Conservation (phyloP, 2,329 filamentous ascomycete species). For the Dryadomyces quercus-mongolicae region DNA sequence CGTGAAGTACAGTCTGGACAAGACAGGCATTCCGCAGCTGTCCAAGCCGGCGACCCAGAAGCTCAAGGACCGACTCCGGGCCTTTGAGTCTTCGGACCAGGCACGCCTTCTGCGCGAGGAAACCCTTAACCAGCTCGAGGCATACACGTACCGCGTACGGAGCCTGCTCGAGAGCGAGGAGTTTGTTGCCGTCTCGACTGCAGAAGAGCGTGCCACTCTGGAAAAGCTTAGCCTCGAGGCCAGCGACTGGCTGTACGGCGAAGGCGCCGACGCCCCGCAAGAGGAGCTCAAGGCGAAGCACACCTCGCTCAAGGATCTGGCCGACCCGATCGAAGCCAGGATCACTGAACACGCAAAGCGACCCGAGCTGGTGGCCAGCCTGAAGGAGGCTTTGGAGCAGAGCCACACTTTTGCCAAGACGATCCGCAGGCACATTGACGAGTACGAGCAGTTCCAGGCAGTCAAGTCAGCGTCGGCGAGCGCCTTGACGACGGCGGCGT, state of each 20-base stretch:
- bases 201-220: constrained; percentile 53
- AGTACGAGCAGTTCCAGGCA: constrained; percentile 51
- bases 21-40: constrained; percentile 36
- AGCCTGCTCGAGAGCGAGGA: constrained; percentile 68
- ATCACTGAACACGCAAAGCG: constrained; percentile 60
- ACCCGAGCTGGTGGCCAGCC: constrained; percentile 52
- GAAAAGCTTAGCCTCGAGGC: constrained; percentile 54
- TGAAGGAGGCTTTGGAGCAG: constrained; percentile 61
- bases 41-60: constrained; percentile 35
- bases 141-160: constrained; percentile 77
- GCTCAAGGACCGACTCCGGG: constrained; percentile 59
- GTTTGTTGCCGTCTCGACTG: constrained; percentile 61
- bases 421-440: constrained; percentile 57
- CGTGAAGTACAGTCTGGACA: constrained; percentile 35
- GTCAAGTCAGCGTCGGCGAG: constrained; percentile 34
- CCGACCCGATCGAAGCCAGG: constrained; percentile 64
- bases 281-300: constrained; percentile 66
- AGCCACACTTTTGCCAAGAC: constrained; percentile 58
- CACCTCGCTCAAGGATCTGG: constrained; percentile 64
- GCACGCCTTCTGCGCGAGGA: constrained; percentile 70
- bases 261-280: constrained; percentile 63
- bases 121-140: constrained; percentile 83
- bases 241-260: constrained; percentile 86
- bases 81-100: constrained; percentile 78
- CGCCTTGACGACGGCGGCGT: constrained; percentile 25